These are phyloP conservation scores for Amphicarpaea edgeworthii DNA, from an alignment of 306 rosid genomes.

Conservation along the genomic window DNA sequence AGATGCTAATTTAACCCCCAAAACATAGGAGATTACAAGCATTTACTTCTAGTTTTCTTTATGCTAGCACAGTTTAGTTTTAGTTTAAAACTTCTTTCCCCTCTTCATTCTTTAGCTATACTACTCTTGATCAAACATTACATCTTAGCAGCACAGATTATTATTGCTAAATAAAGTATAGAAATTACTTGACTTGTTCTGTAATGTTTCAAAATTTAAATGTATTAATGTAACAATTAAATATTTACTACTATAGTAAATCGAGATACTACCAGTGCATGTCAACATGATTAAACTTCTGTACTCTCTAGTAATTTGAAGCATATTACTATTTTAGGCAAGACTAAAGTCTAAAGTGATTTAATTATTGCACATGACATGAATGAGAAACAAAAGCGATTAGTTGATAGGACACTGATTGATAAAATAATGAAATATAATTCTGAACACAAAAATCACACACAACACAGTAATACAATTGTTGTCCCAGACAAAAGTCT, in stretches of 20 bases:
- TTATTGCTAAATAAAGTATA: background rate
- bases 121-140: background rate
- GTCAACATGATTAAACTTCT: constrained; percentile 11
- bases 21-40: background rate
- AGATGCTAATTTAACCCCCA: constrained; percentile 1
- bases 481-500: background rate
- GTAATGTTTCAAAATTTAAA: background rate
- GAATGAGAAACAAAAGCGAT: constrained; percentile 1
- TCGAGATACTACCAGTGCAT: background rate
- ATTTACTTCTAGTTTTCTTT: constrained; percentile 5
- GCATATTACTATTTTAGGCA: background rate
- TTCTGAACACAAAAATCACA: background rate
- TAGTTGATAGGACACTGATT: background rate
- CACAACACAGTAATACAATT: background rate
- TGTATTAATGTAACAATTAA: background rate
- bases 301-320: background rate
- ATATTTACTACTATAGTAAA: background rate
- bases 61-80: background rate
- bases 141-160: constrained; percentile 4
- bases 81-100: constrained; percentile 7
- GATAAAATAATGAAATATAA: background rate
- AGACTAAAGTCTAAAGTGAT: too few relatives aligned
- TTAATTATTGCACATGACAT: background rate
- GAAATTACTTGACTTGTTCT: background rate
- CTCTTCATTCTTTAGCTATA: constrained; percentile 14